phyloP scores from a whole-genome alignment of 2,329 filamentous ascomycete species.

The Phymatotrichopsis omnivora region DNA sequence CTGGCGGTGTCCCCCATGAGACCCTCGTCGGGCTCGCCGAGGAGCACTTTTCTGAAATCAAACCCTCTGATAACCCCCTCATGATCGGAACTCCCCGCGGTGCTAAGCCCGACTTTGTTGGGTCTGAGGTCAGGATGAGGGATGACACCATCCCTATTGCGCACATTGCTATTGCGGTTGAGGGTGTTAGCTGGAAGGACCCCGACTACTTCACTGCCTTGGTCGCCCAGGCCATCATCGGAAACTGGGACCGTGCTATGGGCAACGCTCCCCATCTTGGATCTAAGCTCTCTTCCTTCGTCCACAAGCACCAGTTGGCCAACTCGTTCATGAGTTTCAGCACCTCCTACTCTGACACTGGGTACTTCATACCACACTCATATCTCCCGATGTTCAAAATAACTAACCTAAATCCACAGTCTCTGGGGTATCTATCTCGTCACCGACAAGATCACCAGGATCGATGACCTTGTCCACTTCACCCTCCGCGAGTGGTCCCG shows the following conservation, averaged over 20 bases:
- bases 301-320: conserved; percentile 89
- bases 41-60: conserved; percentile 76
- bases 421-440: conserved; percentile 99
- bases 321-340: conserved; percentile 99
- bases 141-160: conserved; percentile 94
- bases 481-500: conserved; percentile 97
- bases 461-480: conserved; percentile 98
- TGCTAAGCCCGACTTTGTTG: conserved; percentile 87
- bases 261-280: conserved; percentile 95
- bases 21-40: conserved; percentile 92
- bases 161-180: conserved; percentile 95
- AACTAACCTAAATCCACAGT: conserved; percentile 41
- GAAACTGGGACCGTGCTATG: conserved; percentile 99
- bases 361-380: conserved; percentile 49
- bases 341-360: conserved; percentile 98
- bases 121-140: conserved; percentile 88
- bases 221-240: conserved; percentile 95
- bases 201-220: conserved; percentile 98
- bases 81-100: conserved; percentile 61
- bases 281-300: conserved; percentile 91
- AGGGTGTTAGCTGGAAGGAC: conserved; percentile 99
- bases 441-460: conserved; percentile 71
- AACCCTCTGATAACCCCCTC: conserved; percentile 61
- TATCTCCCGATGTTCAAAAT: conserved; percentile 6
- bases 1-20: conserved; percentile 86